Base-by-base conservation (phyloP, 2,329 filamentous ascomycete genomes). In the Xylariaceae sp. region DNA sequence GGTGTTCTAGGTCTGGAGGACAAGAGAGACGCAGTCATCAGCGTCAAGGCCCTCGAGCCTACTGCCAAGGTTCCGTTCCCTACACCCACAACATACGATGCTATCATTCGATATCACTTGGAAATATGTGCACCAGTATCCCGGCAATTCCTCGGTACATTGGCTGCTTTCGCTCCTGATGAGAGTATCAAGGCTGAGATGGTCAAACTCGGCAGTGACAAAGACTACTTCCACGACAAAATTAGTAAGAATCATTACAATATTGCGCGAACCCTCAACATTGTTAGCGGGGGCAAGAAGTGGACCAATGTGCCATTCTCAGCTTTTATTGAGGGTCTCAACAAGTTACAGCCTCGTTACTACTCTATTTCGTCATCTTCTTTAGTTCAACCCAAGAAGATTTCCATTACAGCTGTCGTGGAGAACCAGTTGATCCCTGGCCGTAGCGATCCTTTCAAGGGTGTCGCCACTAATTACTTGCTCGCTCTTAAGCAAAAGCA, bases 331-430 rank as follows among this genome's bases (percentile, higher is more conserved):
- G 94, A 99, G 79, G 89, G 91, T 61, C 75, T 99, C 57, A 90
- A 87, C 75, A 97, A 97, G 80, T 85, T 99, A 52, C 94, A 99
- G 74, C 93, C 94, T 32, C 91, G 94, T 43, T 99, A 97, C 81
- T 99, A 99, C 79, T 99, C 95, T 43, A 99, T 99, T 73, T 99
- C 94, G 2, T 99, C 95, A 1, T 97, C 94, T 1, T 97, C 94
- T 6, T 73, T 92, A 7, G 92, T 96, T 13, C 92, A 99, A 71
- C 92, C 94, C 71, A 87, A 96, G 75, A 93, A 92, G 77, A 92
- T 99, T 62, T 91, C 94, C 56, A 89, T 99, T 67, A 99, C 94
- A 13, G 93, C 93, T 52, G 88, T 97, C 33, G 93, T 99, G 54
- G 94, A 97, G 72, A 91, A 87, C 10, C 82, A 92, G 64, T 76